Conservation (phyloP, 306 rosid species). For the Spatholobus suberectus region DNA sequence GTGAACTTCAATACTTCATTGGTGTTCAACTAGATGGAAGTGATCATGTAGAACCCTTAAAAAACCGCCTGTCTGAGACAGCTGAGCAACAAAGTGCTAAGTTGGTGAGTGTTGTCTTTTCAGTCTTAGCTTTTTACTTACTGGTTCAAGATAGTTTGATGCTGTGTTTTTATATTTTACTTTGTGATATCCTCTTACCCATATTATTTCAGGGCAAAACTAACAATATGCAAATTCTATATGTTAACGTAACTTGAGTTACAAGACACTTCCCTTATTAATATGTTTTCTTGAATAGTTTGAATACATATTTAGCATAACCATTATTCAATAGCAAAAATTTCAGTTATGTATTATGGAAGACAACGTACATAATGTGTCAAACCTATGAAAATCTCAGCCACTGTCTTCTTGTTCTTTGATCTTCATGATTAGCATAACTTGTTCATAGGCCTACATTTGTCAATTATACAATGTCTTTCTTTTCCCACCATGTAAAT, state of each 20-base stretch:
- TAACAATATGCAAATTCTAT: background rate
- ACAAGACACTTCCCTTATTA: background rate
- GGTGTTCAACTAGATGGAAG: conserved; percentile 96
- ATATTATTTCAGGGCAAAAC: background rate
- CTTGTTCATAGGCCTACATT: background rate
- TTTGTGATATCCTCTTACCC: background rate
- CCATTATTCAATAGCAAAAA: background rate
- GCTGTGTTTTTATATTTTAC: background rate
- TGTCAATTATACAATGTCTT: background rate
- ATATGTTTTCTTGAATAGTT: background rate
- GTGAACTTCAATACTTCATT: conserved; percentile 97
- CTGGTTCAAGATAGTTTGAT: conserved; percentile 15
- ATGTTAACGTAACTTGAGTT: background rate
- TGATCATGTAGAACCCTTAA: conserved; percentile 79
- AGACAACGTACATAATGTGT: background rate
- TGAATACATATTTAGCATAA: background rate
- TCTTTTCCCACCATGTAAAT: background rate
- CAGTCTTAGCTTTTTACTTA: background rate
- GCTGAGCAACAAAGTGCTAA: conserved; percentile 73
- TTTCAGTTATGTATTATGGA: background rate
- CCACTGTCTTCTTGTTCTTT: background rate
- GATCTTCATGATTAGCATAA: background rate
- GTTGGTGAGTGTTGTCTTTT: conserved; percentile 55
- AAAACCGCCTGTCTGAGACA: conserved; percentile 64
- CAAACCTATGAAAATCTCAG: background rate